These are phyloP conservation scores for Penicillium verhagenii DNA, from an alignment of 495 filamentous ascomycete species.

Conservation along the genomic window DNA sequence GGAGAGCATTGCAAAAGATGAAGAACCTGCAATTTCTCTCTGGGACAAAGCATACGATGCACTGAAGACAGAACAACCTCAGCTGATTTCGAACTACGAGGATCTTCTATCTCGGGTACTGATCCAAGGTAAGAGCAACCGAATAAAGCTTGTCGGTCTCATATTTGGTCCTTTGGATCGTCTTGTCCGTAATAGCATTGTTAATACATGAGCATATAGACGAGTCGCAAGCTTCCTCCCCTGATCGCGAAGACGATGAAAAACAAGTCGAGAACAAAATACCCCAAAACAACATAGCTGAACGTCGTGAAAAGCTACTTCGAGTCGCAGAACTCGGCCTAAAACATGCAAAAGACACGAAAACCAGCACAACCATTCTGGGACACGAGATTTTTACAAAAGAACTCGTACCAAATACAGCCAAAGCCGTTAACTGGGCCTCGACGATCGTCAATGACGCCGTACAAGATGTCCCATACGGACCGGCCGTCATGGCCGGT, in stretches of 20 bases:
- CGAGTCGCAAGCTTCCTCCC: neutral
- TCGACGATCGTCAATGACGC: slow-evolving; percentile 4
- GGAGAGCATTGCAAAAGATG: too few species aligned
- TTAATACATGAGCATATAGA: neutral
- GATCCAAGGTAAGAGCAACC: neutral
- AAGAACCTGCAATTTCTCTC: too few species aligned
- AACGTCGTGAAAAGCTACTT: slow-evolving; percentile 1
- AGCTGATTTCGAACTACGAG: neutral
- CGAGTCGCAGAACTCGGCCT: slow-evolving; percentile 3
- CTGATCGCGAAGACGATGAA: neutral
- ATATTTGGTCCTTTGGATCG: neutral
- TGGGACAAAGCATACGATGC: slow-evolving; percentile 12
- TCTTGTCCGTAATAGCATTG: neutral
- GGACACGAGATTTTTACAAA: slow-evolving; percentile 6
- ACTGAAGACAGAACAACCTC: neutral
- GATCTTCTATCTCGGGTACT: slow-evolving; percentile 6
- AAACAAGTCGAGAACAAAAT: neutral
- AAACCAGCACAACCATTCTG: slow-evolving; percentile 2
- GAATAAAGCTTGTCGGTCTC: too few species aligned
- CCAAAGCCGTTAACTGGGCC: slow-evolving; percentile 5
- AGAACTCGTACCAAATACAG: neutral
- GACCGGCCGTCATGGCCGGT: slow-evolving; percentile 9
- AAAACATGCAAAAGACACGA: slow-evolving; percentile 3
- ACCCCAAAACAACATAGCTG: slow-evolving; percentile 1
- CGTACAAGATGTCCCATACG: slow-evolving; percentile 11